Conservation (phyloP, 805 yeast species). For the Kregervanrija fluxuum region DNA sequence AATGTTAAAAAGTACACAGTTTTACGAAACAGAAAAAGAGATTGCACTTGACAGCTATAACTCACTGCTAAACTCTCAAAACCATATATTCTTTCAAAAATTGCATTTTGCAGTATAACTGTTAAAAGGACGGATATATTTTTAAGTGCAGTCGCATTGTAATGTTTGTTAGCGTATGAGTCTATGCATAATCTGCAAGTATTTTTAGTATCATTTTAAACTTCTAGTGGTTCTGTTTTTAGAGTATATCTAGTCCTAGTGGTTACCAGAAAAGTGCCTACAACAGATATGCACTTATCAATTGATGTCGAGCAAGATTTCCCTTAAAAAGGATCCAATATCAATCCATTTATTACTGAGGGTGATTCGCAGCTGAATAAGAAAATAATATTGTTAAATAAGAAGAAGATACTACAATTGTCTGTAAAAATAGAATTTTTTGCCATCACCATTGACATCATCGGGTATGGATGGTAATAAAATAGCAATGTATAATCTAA, state of each 20-base stretch:
- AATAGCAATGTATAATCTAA: slow-evolving; percentile 6
- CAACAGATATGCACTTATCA: too few species aligned
- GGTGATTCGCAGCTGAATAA: slow-evolving; percentile 5
- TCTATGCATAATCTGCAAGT: slow-evolving; percentile 50
- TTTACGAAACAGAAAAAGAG: too few species aligned
- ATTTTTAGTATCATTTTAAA: slow-evolving; percentile 41
- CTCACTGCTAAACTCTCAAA: too few species aligned
- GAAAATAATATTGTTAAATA: slow-evolving; percentile 17
- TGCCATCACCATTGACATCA: slow-evolving; percentile 41
- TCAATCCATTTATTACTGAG: slow-evolving; percentile 16
- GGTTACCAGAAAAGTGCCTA: too few species aligned
- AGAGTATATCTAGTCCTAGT: slow-evolving; percentile 43
- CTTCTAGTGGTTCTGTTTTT: slow-evolving; percentile 70
- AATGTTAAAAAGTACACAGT: too few species aligned
- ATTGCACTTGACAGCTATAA: too few species aligned
- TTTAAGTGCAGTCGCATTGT: too few species aligned
- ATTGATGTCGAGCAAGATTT: slow-evolving; percentile 36
- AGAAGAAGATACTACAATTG: slow-evolving; percentile 54
- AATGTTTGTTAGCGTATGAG: slow-evolving; percentile 47
- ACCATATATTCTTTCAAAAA: too few species aligned
- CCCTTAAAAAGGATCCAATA: slow-evolving; percentile 51
- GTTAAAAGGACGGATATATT: too few species aligned
- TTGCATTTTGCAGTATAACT: too few species aligned
- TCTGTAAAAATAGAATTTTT: slow-evolving; percentile 81
- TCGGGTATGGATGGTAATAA: slow-evolving; percentile 4